Evolutionary conservation across 2,329 filamentous ascomycete species (phyloP), one percentile per base, ranked within the genome.

Genomic region (Fusarium fujikuroi): DNA sequence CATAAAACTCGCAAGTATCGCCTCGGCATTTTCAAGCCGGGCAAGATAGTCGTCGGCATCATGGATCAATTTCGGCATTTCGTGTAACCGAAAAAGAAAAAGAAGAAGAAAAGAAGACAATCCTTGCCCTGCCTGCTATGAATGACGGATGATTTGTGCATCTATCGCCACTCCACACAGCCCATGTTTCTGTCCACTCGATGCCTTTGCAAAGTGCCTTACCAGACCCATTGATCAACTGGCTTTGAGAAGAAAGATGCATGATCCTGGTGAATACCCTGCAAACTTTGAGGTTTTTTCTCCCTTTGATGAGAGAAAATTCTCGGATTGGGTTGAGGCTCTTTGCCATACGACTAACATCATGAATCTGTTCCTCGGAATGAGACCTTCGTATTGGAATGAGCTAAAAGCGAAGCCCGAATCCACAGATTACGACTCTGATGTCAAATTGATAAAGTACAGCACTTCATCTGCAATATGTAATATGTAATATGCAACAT

Each of bases 181-280:
- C 28, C 32, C 23, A 43, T 34, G 23, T 25, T n/a, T 64, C 25
- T 28, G 34, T 23, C 59, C 63, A 58, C 62, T 60, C 32, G 23
- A 11, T 49, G 42, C 28, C 32, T 36, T 40, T 52, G 28, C 32
- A 50, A 60, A 42, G 30, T 43, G 52, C 53, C 52, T 67, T 44
- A 54, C 49, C 25, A 34, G 56, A 60, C 46, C 65, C 56, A 71
- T 43, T 66, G 69, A 73, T 72, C 42, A 73, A 59, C 69, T 58
- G 56, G 32, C 16, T 37, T 59, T 43, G 32, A 37, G 36, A 63
- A 59, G 47, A 37, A 43, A 44, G 54, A 21, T 54, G n/a, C 46
- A 69, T 23, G 32, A 73, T 56, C 63, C 70, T 59, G 46, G 69
- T 9, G 47, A 56, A 40, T 61, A 44, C 56, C 64, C 64, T 57